Conservation (phyloP, 805 yeast species). For the Starmerella roubikii region DNA sequence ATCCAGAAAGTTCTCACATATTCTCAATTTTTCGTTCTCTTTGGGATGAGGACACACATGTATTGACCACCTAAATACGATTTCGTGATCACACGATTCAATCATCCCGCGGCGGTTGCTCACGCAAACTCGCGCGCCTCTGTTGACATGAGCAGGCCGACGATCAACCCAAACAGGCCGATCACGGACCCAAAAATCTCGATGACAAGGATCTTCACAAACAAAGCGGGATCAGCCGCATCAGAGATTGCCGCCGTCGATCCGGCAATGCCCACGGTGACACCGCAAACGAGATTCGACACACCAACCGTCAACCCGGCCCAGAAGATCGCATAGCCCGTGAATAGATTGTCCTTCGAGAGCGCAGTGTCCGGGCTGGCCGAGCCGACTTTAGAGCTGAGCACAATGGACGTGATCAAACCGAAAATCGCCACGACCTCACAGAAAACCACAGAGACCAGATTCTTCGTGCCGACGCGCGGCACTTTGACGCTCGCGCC, state of each 20-base stretch:
- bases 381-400: slow-evolving; percentile 69
- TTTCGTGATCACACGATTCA: too few relatives aligned
- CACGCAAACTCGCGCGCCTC: slow-evolving; percentile 72
- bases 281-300: slow-evolving; percentile 87
- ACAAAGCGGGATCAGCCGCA: slow-evolving; percentile 90
- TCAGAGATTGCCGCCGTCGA: slow-evolving; percentile 97
- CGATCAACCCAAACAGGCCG: slow-evolving; percentile 94
- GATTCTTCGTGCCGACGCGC: slow-evolving; percentile 89
- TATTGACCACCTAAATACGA: too few relatives aligned
- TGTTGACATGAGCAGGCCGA: slow-evolving; percentile 92
- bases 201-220: slow-evolving; percentile 89
- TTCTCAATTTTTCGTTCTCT: too few relatives aligned
- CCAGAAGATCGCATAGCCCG: slow-evolving; percentile 95
- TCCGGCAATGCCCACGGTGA: slow-evolving; percentile 94
- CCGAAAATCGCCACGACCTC: slow-evolving; percentile 99
- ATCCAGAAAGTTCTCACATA: too few relatives aligned
- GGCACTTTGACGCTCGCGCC: slow-evolving; percentile 99
- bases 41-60: too few relatives aligned
- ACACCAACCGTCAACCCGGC: slow-evolving; percentile 94
- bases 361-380: slow-evolving; percentile 48
- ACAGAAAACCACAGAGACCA: slow-evolving; percentile 93
- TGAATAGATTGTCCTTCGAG: slow-evolving; percentile 77
- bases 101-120: too few relatives aligned
- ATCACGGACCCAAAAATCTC: slow-evolving; percentile 95
- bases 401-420: slow-evolving; percentile 92